phyloP scores from a whole-genome alignment of 768 basidiomycete species.

The Leccinum incarnatum region DNA sequence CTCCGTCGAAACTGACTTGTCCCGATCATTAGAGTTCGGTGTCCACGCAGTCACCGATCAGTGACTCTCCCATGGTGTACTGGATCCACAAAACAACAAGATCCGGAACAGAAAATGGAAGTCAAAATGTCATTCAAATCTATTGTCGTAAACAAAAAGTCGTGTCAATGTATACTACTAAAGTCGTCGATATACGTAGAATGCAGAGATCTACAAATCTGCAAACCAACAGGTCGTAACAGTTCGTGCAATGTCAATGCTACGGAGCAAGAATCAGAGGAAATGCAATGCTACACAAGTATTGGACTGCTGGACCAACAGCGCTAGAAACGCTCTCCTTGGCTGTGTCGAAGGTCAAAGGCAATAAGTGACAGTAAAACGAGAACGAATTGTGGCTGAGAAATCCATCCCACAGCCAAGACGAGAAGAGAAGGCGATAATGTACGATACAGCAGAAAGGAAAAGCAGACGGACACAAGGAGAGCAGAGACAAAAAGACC shows the following conservation, averaged over 20 bases:
- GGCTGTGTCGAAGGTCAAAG: slow-evolving; percentile 35
- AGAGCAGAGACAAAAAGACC: slow-evolving; percentile 25
- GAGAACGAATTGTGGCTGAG: slow-evolving; percentile 23
- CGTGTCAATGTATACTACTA: slow-evolving; percentile 11
- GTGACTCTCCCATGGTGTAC: slow-evolving; percentile 10
- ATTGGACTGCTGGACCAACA: slow-evolving; percentile 29
- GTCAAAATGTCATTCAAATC: slow-evolving; percentile 22
- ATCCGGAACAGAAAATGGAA: slow-evolving; percentile 13
- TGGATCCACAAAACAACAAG: background rate
- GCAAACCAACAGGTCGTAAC: slow-evolving; percentile 15
- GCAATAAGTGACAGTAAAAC: slow-evolving; percentile 33
- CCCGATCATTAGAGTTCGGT: slow-evolving; percentile 5
- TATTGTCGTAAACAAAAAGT: slow-evolving; percentile 22
- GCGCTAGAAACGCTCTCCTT: slow-evolving; percentile 32
- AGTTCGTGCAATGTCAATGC: slow-evolving; percentile 13
- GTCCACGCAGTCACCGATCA: background rate
- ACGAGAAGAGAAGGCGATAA: slow-evolving; percentile 27
- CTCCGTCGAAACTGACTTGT: background rate
- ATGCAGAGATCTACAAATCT: slow-evolving; percentile 36
- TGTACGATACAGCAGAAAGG: slow-evolving; percentile 31
- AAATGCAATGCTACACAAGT: slow-evolving; percentile 37
- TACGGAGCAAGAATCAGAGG: slow-evolving; percentile 15
- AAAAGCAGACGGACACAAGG: slow-evolving; percentile 23
- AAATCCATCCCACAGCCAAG: slow-evolving; percentile 32
- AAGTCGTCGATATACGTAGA: slow-evolving; percentile 20